Conservation (phyloP, 768 basidiomycete genomes). For the Boletellus sp. region DNA sequence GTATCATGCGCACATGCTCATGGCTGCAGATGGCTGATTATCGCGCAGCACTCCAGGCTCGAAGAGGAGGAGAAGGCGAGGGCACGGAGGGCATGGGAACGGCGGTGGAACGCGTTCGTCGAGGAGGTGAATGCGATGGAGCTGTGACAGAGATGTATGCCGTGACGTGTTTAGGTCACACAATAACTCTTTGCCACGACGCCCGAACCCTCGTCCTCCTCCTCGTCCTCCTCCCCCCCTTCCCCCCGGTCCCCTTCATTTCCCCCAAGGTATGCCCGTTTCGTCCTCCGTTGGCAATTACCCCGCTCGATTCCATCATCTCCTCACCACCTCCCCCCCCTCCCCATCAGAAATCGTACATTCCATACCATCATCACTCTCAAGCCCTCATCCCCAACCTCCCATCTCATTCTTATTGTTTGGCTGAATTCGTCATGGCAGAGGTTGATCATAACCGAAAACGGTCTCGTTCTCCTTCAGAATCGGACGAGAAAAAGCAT, state of each 20-base stretch:
- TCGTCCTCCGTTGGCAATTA: slow-evolving; percentile 33
- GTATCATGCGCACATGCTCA: slow-evolving; percentile 28
- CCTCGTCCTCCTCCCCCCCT: background rate
- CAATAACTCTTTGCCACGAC: slow-evolving; percentile 4
- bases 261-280: slow-evolving; percentile 35
- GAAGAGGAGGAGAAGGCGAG: slow-evolving; percentile 40
- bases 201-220: slow-evolving; percentile 11
- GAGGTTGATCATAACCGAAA: slow-evolving; percentile 83
- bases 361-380: slow-evolving; percentile 39
- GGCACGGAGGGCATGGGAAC: slow-evolving; percentile 43
- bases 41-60: slow-evolving; percentile 47
- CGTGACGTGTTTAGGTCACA: slow-evolving; percentile 16
- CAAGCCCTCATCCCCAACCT: slow-evolving; percentile 43
- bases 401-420: slow-evolving; percentile 37
- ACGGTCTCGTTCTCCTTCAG: slow-evolving; percentile 82
- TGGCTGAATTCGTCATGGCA: slow-evolving; percentile 72
- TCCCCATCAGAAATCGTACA: slow-evolving; percentile 51
- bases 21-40: background rate
- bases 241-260: background rate
- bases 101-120: slow-evolving; percentile 44
- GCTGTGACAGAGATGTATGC: background rate
- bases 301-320: slow-evolving; percentile 55
- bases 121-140: slow-evolving; percentile 14
- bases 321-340: slow-evolving; percentile 52
- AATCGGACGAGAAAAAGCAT: slow-evolving; percentile 73